Evolutionary conservation across 441 rosid species (phyloP).

Genomic region (Gossypium gossypioides): DNA sequence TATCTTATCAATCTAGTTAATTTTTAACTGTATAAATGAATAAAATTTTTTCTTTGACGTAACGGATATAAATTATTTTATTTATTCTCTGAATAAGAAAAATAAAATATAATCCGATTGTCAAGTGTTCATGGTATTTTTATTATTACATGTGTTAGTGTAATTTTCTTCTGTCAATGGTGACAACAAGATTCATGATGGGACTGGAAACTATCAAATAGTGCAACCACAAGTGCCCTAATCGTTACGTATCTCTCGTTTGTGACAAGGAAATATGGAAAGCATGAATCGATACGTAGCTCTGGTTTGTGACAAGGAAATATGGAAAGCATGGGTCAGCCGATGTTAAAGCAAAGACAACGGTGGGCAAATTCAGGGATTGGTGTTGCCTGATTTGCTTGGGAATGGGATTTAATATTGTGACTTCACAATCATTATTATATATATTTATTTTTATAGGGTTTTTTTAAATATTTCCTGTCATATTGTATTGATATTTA

Average conservation of each 20-base stretch:
- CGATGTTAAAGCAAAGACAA: conserved; percentile 73
- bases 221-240: conserved; percentile 74
- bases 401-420: conserved; percentile 22
- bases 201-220: conserved; percentile 75
- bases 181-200: conserved; percentile 87
- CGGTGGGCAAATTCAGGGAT: conserved; percentile 69
- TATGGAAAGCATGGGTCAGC: conserved; percentile 81
- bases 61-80: too few relatives aligned
- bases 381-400: conserved; percentile 31
- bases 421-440: neutral
- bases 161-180: neutral
- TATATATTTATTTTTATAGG: neutral
- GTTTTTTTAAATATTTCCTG: neutral
- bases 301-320: conserved; percentile 40
- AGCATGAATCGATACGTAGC: conserved; percentile 79
- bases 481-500: neutral
- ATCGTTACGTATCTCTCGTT: conserved; percentile 49
- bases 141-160: neutral
- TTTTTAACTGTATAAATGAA: too few relatives aligned
- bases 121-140: too few relatives aligned
- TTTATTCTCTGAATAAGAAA: too few relatives aligned
- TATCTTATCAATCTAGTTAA: too few relatives aligned
- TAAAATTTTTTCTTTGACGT: too few relatives aligned
- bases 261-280: conserved; percentile 67
- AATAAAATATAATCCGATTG: too few relatives aligned